A percentile compares a stretch with the other conserved stretches of the same genome.
Evolutionary conservation across 495 filamentous ascomycete genomes (phyloP).

Genomic region (Penicillium malachiteum): DNA sequence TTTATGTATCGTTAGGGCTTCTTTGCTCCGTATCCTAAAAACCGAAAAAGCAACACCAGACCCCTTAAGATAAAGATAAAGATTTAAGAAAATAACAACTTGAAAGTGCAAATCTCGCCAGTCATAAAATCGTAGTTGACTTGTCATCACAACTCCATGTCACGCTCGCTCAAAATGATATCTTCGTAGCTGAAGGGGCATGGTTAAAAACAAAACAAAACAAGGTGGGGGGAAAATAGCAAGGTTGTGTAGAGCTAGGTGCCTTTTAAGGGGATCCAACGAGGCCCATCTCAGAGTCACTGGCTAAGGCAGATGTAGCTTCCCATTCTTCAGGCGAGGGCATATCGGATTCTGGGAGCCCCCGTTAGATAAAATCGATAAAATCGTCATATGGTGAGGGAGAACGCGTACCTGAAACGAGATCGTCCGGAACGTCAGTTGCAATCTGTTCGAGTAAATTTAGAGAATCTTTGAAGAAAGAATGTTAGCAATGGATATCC

Average conservation of each 20-base stretch:
- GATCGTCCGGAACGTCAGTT: conserved; percentile 39
- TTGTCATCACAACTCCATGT: conserved; percentile 12
- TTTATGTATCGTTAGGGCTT: not conserved
- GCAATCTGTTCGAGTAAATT: conserved; percentile 34
- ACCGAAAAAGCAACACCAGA: conserved; percentile 6
- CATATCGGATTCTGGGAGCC: conserved; percentile 40
- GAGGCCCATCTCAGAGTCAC: conserved; percentile 44
- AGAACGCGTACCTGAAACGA: conserved; percentile 38
- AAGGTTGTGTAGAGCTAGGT: not conserved
- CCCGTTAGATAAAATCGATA: conserved; percentile 22
- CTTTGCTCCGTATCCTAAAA: not conserved
- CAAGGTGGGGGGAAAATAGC: not conserved
- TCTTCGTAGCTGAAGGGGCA: not conserved
- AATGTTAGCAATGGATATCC: not conserved
- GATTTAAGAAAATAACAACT: no score
- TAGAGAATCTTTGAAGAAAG: conserved; percentile 24
- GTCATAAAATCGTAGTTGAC: conserved; percentile 20
- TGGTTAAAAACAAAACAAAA: not conserved
- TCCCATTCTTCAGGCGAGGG: conserved; percentile 48
- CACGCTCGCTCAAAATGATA: conserved; percentile 12
- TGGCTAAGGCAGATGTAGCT: conserved; percentile 42
- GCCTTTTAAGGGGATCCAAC: conserved; percentile 33
- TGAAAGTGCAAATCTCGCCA: conserved; percentile 2
- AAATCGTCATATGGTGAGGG: conserved; percentile 23
- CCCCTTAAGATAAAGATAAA: conserved; percentile 1